Base-by-base conservation (phyloP, 2,329 filamentous ascomycete species). In the Lasiodiplodia sp. region DNA sequence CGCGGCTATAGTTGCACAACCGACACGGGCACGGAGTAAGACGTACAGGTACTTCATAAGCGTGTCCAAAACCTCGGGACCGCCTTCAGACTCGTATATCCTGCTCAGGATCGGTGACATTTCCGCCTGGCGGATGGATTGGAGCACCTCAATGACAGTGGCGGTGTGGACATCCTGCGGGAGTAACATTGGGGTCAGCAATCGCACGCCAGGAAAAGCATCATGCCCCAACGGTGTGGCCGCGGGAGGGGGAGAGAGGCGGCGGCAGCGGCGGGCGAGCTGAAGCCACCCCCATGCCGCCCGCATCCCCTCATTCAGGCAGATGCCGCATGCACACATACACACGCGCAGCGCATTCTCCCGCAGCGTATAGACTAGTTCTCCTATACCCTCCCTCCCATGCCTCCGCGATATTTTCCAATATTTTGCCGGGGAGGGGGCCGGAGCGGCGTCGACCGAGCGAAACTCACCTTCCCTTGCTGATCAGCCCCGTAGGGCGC, bases 31-130 rank as follows among this genome's bases (percentile, higher is more conserved):
- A 64, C 31, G 37, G 56, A 57, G 52, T 57, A 52, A 55, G 68
- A 85, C 91, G 76, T 88, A 97, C 89, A 97, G 85, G 82, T 97
- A 99, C 85, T 99, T 99, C 92, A 97, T 97, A 79, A 99, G 84
- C 64, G 95, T 93, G 80, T 99, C 96, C 73, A 97, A 84, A 70
- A 92, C 87, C 82, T 98, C 96, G 70, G 88, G 89, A 34, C 96
- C 96, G 70, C 92, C 92, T 63, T 92, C 88, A 12, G 90, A 89
- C 69, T 84, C 85, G 82, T 96, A 94, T 76, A 98, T 91, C 69
- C 90, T 88, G 81, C 91, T 89, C 73, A 99, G 85, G 76, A 98
- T 89, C 16, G 93, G 92, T 71, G 90, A 93, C 92, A 98, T 98
- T 75, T 99, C 96, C 74, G 92, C 92, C 77, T 96, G 94, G 79